A percentile compares a stretch with the other conserved stretches of the same genome.
phyloP scores from a whole-genome alignment of 768 basidiomycete species.

The Sarcodon aspratus region DNA sequence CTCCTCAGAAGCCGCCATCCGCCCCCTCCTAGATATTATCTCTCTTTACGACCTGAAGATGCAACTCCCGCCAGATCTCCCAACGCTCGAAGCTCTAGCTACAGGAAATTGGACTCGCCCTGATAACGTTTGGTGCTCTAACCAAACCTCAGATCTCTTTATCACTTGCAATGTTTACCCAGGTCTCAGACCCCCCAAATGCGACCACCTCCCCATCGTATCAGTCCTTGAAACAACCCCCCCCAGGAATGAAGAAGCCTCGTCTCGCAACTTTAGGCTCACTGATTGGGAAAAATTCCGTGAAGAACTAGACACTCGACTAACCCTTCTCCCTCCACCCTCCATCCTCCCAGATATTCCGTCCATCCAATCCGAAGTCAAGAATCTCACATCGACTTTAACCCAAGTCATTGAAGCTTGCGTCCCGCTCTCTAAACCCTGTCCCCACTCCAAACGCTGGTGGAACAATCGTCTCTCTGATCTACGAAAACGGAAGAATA shows the following conservation, averaged over 20 bases:
- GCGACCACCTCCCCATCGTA: slow-evolving; percentile 32
- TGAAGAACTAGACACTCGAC: slow-evolving; percentile 6
- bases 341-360: not conserved
- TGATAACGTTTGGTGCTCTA: slow-evolving; percentile 32
- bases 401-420: not conserved
- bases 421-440: slow-evolving; percentile 1
- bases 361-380: not conserved
- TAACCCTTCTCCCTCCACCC: not conserved
- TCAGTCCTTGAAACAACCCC: slow-evolving; percentile 15
- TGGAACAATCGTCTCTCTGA: slow-evolving; percentile 6
- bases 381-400: not conserved
- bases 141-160: slow-evolving; percentile 7
- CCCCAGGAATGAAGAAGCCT: not conserved
- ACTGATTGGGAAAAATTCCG: slow-evolving; percentile 22
- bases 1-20: too few species aligned
- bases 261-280: slow-evolving; percentile 14
- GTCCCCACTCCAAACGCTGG: slow-evolving; percentile 5
- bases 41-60: slow-evolving; percentile 18
- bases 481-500: slow-evolving; percentile 1
- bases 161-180: slow-evolving; percentile 16
- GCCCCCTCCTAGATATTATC: slow-evolving; percentile 15
- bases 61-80: slow-evolving; percentile 20
- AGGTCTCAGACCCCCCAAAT: slow-evolving; percentile 6
- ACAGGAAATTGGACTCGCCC: slow-evolving; percentile 24
- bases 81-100: slow-evolving; percentile 19